A percentile compares a stretch with the other conserved stretches of the same genome.
Conservation (phyloP, 176 grass and related monocot genomes). For the Oryza brachyantha region DNA sequence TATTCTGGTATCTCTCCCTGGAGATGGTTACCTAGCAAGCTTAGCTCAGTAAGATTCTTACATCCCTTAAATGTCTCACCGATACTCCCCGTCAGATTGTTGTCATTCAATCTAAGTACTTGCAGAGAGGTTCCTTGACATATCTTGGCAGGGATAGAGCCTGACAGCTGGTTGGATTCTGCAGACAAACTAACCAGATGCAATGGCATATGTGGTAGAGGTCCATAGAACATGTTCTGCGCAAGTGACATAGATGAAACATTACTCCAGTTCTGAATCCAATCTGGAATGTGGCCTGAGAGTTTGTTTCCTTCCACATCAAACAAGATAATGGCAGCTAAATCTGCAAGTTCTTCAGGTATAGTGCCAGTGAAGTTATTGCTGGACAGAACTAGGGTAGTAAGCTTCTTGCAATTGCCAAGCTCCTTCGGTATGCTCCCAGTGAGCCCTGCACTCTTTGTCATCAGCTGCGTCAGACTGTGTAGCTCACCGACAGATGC, state of each 20-base stretch:
- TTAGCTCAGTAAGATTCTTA: conserved; percentile 55
- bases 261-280: conserved; percentile 63
- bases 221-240: conserved; percentile 50
- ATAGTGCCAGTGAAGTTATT: conserved; percentile 63
- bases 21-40: conserved; percentile 59
- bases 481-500: conserved; percentile 50
- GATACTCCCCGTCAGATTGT: conserved; percentile 68
- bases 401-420: conserved; percentile 69
- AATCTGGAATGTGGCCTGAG: conserved; percentile 57
- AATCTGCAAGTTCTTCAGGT: conserved; percentile 50
- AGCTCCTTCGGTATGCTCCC: conserved; percentile 65
- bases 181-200: conserved; percentile 54
- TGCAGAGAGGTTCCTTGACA: conserved; percentile 52
- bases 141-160: conserved; percentile 46
- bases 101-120: conserved; percentile 45
- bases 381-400: conserved; percentile 41
- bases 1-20: conserved; percentile 72
- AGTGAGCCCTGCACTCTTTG: conserved; percentile 44
- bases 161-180: conserved; percentile 54
- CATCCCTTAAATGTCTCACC: conserved; percentile 57
- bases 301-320: conserved; percentile 58
- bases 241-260: conserved; percentile 29
- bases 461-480: conserved; percentile 41
- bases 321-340: conserved; percentile 53
- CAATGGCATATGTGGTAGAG: conserved; percentile 42